Evolutionary conservation across 129 eudicot genomes (phyloP).

Genomic region (Flaveria ramosissima): DNA sequence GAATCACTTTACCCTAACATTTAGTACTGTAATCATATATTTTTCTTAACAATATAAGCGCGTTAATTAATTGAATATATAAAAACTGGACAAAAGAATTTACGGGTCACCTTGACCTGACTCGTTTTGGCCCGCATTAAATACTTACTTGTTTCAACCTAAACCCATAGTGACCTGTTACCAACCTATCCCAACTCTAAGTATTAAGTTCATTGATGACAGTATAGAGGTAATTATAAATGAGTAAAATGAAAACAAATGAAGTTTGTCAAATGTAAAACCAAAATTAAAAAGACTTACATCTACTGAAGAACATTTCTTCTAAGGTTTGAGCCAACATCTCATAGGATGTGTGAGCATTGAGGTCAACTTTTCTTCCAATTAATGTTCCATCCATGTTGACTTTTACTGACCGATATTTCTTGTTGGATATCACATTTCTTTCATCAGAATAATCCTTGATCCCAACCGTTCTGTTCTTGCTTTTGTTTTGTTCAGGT

Average conservation of each 20-base stretch:
- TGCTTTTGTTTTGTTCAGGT: conserved; percentile 48
- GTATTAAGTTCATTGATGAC: too few relatives aligned
- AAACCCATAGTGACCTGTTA: not conserved
- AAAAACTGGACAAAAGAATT: not conserved
- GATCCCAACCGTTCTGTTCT: conserved; percentile 32
- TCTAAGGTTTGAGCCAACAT: conserved; percentile 69
- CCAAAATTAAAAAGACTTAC: conserved; percentile 44
- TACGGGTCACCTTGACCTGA: not conserved
- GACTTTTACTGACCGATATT: conserved; percentile 75
- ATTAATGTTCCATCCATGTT: conserved; percentile 87
- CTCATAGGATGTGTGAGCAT: conserved; percentile 77
- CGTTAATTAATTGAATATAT: too few relatives aligned
- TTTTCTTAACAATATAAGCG: too few relatives aligned
- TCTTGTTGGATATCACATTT: conserved; percentile 36
- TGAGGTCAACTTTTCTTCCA: conserved; percentile 94
- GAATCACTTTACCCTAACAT: too few relatives aligned
- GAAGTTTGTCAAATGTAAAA: not conserved
- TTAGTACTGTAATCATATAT: too few relatives aligned
- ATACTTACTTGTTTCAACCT: not conserved
- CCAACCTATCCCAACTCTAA: not conserved
- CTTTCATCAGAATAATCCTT: conserved; percentile 43
- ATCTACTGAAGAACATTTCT: conserved; percentile 63
- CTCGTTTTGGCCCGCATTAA: not conserved
- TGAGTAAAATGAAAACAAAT: not conserved
- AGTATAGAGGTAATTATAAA: not conserved